A percentile compares a stretch with the other conserved stretches of the same genome.
These are phyloP conservation scores for Fagopyrum esculentum DNA, from an alignment of 148 eudicot species.

Conservation along the genomic window DNA sequence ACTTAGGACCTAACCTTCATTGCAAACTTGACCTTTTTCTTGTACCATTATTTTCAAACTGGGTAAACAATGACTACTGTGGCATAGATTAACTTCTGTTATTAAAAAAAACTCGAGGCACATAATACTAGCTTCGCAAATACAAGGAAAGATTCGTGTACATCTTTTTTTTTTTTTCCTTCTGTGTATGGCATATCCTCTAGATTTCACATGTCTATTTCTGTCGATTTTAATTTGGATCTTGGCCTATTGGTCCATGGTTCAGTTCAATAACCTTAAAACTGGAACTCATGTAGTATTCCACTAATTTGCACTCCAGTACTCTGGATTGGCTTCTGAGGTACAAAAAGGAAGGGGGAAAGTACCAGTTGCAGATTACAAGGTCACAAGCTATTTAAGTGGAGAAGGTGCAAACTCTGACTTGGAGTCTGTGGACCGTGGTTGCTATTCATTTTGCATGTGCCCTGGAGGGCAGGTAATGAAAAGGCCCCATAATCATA, in stretches of 20 bases:
- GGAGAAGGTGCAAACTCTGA: conserved; percentile 24
- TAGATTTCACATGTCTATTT: not conserved
- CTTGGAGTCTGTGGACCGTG: conserved; percentile 31
- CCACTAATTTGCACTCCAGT: conserved; percentile 31
- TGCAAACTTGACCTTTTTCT: not conserved
- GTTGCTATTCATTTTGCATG: conserved; percentile 99
- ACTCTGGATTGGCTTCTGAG: conserved; percentile 70
- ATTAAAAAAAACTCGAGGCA: not conserved
- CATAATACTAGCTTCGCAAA: not conserved
- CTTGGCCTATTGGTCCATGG: not conserved
- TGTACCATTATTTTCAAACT: not conserved
- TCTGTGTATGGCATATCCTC: not conserved
- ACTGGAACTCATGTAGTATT: not conserved
- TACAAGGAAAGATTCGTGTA: not conserved
- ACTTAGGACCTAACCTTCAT: not conserved
- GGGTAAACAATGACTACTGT: conserved; percentile 6
- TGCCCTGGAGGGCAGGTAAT: conserved; percentile 99
- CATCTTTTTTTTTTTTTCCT: not conserved
- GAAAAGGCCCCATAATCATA: too few relatives aligned
- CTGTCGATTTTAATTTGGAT: not conserved
- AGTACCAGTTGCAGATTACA: conserved; percentile 97
- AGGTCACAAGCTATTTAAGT: conserved; percentile 58
- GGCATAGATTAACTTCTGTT: not conserved
- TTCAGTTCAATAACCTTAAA: not conserved
- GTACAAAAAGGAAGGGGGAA: conserved; percentile 89